phyloP scores from a whole-genome alignment of 2,329 filamentous ascomycete genomes.

The Scedosporium apiospermum region DNA sequence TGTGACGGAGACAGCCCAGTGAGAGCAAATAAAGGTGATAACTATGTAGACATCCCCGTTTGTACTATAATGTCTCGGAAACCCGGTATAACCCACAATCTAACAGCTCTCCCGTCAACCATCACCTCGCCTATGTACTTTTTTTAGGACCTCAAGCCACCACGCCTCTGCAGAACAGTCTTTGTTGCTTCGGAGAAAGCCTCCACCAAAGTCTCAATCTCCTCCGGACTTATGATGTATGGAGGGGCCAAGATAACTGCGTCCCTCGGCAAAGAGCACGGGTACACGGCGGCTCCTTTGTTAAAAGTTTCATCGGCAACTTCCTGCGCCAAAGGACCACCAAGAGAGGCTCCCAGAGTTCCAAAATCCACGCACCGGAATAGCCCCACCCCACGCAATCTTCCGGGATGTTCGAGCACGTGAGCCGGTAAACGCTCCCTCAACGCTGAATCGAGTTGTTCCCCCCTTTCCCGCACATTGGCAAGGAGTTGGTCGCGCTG shows the following conservation, averaged over 20 bases:
- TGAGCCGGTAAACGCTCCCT: slow-evolving; percentile 16
- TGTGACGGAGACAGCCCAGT: too few species aligned
- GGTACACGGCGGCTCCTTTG: slow-evolving; percentile 10
- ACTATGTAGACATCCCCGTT: too few species aligned
- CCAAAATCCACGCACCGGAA: slow-evolving; percentile 39
- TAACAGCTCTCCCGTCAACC: too few species aligned
- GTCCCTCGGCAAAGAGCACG: slow-evolving; percentile 8
- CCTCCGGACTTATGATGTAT: slow-evolving; percentile 9
- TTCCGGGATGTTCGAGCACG: slow-evolving; percentile 22
- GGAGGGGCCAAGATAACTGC: slow-evolving; percentile 9
- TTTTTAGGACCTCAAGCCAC: neutral
- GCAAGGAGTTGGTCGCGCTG: slow-evolving; percentile 21
- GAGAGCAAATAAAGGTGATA: too few species aligned
- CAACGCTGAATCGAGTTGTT: slow-evolving; percentile 18
- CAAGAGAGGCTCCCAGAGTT: slow-evolving; percentile 3
- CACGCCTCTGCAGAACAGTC: neutral
- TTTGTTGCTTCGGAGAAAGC: slow-evolving; percentile 3
- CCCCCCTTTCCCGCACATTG: slow-evolving; percentile 21
- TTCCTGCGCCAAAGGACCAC: slow-evolving; percentile 5
- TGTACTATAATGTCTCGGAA: too few species aligned
- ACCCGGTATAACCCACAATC: too few species aligned
- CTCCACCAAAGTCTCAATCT: slow-evolving; percentile 4
- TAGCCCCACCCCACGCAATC: slow-evolving; percentile 30
- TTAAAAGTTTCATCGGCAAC: slow-evolving; percentile 7
- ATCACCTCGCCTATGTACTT: too few species aligned